phyloP scores from a whole-genome alignment of 2,329 filamentous ascomycete species.

The Chaetomium sp. region DNA sequence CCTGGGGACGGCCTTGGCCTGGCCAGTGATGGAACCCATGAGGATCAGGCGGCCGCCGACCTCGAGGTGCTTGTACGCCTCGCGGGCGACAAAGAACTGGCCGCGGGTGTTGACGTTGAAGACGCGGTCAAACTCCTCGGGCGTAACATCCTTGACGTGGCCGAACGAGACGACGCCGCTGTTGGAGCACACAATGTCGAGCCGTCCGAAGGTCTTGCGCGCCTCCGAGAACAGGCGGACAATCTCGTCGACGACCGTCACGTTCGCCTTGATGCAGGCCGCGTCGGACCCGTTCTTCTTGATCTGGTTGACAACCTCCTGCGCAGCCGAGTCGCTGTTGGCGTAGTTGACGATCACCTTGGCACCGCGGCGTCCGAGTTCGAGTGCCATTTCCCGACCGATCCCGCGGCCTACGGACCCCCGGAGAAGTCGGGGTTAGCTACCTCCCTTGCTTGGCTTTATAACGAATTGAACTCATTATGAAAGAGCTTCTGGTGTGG shows the following conservation, averaged over 20 bases:
- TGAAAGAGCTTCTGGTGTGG: too few species aligned
- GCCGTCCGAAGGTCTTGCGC: conserved; percentile 63
- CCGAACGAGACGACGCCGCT: conserved; percentile 69
- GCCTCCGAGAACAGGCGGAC: conserved; percentile 64
- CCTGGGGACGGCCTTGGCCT: conserved; percentile 68
- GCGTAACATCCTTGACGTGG: conserved; percentile 67
- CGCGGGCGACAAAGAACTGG: conserved; percentile 72
- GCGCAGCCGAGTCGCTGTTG: conserved; percentile 64
- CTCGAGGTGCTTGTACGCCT: conserved; percentile 70
- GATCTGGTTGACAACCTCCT: conserved; percentile 67
- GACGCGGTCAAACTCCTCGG: conserved; percentile 72
- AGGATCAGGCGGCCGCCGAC: conserved; percentile 70
- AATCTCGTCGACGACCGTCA: conserved; percentile 65
- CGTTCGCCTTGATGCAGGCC: conserved; percentile 57
- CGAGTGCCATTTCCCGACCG: conserved; percentile 65
- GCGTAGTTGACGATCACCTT: conserved; percentile 70
- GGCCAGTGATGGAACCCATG: conserved; percentile 70
- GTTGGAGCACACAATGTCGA: conserved; percentile 73
- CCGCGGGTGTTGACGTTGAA: conserved; percentile 69
- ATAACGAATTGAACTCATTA: too few species aligned
- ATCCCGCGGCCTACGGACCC: conserved; percentile 55
- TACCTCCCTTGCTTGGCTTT: not conserved
- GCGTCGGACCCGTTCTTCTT: conserved; percentile 64
- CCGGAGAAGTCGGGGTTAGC: conserved; percentile 1
- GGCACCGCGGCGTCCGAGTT: conserved; percentile 66